These are phyloP conservation scores for Arbutus unedo DNA, from an alignment of 148 eudicot genomes.

Conservation along the genomic window DNA sequence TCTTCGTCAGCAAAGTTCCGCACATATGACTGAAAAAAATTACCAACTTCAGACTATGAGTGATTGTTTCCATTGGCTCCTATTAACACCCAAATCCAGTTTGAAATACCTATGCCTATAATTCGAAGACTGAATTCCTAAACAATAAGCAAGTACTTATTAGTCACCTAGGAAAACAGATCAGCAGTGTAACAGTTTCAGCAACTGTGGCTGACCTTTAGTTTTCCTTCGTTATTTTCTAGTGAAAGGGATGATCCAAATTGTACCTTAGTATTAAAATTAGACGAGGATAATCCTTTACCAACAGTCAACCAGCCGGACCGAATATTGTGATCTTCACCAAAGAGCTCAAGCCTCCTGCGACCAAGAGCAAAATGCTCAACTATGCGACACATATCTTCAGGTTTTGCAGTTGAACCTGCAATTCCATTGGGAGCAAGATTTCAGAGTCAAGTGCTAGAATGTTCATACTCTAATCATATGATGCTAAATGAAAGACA, in stretches of 20 bases:
- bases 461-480: background rate
- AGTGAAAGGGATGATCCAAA: background rate
- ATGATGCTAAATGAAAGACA: background rate
- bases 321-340: conserved; percentile 92
- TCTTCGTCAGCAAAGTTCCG: conserved; percentile 80
- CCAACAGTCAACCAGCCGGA: conserved; percentile 97
- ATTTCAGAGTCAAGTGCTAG: background rate
- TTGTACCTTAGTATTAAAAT: conserved; percentile 71
- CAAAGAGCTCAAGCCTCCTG: conserved; percentile 90
- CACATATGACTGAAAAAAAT: conserved; percentile 57
- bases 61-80: background rate
- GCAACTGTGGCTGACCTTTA: background rate
- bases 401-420: conserved; percentile 97
- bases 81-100: background rate
- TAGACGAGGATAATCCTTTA: conserved; percentile 75
- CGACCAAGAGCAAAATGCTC: conserved; percentile 99
- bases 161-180: background rate
- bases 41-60: background rate
- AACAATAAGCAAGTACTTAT: background rate
- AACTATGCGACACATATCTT: conserved; percentile 88
- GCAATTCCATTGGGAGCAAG: conserved; percentile 22
- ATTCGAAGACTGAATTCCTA: background rate
- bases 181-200: background rate
- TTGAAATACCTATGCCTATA: background rate
- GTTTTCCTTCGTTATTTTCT: background rate